These are phyloP conservation scores for Caryopteris hybrid DNA, from an alignment of 305 asterid species.

Conservation along the genomic window DNA sequence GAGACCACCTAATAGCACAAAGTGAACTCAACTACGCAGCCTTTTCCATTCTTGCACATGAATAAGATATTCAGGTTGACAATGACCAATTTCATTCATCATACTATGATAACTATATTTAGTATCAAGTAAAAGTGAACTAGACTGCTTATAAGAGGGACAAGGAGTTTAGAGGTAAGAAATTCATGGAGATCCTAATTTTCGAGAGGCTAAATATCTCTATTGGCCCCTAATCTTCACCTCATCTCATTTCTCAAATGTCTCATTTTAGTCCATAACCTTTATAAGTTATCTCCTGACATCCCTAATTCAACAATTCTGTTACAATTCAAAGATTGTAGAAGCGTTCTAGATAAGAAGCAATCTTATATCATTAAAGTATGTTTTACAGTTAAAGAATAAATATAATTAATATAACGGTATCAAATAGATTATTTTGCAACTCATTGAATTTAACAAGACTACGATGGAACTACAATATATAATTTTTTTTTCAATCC, in stretches of 20 bases:
- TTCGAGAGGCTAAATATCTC: background rate
- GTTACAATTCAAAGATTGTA: background rate
- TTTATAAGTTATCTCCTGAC: background rate
- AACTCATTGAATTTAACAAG: background rate
- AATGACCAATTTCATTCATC: background rate
- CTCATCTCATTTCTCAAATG: background rate
- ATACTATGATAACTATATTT: background rate
- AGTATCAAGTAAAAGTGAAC: background rate
- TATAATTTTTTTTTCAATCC: no score
- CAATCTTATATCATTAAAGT: background rate
- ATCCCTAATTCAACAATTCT: background rate
- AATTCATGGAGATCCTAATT: background rate
- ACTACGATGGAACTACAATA: background rate
- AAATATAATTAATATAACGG: background rate
- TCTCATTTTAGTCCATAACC: background rate
- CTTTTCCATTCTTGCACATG: background rate
- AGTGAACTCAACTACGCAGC: conserved; percentile 12
- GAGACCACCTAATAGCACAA: conserved; percentile 11
- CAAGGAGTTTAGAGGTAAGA: conserved; percentile 4
- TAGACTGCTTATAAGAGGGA: background rate
- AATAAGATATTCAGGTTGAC: background rate
- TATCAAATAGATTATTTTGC: background rate
- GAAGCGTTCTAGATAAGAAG: background rate
- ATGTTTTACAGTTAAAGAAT: background rate
- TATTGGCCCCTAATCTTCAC: background rate